Base-by-base conservation (phyloP, 2,329 filamentous ascomycete species). In the Exutisphaerella laricina region DNA sequence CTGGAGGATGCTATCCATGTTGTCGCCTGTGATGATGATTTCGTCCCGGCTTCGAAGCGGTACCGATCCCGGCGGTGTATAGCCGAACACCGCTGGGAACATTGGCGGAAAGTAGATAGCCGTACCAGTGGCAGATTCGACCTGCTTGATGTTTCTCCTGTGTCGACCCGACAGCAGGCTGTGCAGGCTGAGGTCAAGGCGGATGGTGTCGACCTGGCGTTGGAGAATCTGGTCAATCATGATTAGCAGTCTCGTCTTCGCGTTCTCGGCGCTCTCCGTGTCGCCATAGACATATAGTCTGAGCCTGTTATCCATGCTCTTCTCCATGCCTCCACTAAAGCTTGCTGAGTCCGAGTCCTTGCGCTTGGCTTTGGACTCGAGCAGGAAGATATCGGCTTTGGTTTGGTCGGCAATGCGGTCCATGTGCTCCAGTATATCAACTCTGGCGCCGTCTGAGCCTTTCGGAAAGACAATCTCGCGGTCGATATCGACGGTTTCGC, bases 41-140 rank as follows among this genome's bases (percentile, higher is more conserved):
- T 96, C 85, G 60, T 88, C 82, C 23, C 90, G 84, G 39, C 88
- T 86, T 54, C 92, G 82, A 45, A 86, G 80, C 43, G 80, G 80
- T 26, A 62, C 49, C 14, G 88, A 88, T 53, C 85, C 87, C 5
- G 80, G 80, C 1, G 90, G 89, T 40, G 82, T 86, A 65, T 95
- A 98, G 46, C 87, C 85, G 61, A 92, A 96, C 52, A 96, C 82
- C 46, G 84, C 82, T 10, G 90, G 89, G 63, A 97, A 97, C 1
- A 90, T 85, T 5, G 89, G 88, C 20, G 92, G 92, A 62, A 98
- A 97, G 70, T 98, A 98, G 58, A 98, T 97, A 51, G 92, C 90
- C 6, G 92, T 97, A 58, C 89, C 88, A 10, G 92, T 97, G 20
- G 85, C 81, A 10, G 92, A 94, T 67, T 98, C 92, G 60, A 98